Base-by-base conservation (phyloP, 108 stramenopile genomes). In the Conticribra guillardii region DNA sequence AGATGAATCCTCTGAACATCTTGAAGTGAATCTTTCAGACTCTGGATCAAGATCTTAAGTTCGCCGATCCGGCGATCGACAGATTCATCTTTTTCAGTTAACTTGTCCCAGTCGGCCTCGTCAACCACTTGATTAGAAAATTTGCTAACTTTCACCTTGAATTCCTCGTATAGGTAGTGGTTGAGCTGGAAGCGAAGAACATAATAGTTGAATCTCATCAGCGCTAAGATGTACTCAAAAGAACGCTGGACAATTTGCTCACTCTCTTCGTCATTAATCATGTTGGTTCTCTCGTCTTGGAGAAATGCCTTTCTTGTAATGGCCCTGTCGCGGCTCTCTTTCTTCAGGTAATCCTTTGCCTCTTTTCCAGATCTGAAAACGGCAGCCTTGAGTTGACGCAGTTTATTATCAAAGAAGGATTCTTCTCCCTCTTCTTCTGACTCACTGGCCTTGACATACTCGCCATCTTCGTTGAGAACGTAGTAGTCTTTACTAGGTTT, bases 241-340 rank as follows among this genome's bases (percentile, higher is more conserved):
- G 84, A 72, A 3, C 74, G 80, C 7, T 51, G 48, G 46, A 89
- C 56, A 41, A 89, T 85, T 60, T 74, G 54, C 19, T 87, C 76
- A 17, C 72, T 84, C 51, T 89, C 88, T 19, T 85, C 82, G 0
- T 81, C 65, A 44, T 76, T 85, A 22, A 89, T 86, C 88, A 89
- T 89, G 0, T 84, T 54, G 4, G 85, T 67, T 11, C 88, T 76
- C 31, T 85, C 60, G 31, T 87, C 86, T 0, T 76, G 82, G 8
- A 89, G 79, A 54, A 89, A 87, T 11, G 60, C 69, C 52, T 74
- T 85, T 54, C 83, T 87, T 29, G 51, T 47, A 8, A 11, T 37
- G 3, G 83, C 84, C 4, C 60, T 29, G 30, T 72, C 30, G n/a
- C 46, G 57, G n/a, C 55, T 74, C 46, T 79, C 74, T 8, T 71